These are phyloP conservation scores for Suillus sp. DNA, from an alignment of 768 basidiomycete genomes.

Conservation along the genomic window DNA sequence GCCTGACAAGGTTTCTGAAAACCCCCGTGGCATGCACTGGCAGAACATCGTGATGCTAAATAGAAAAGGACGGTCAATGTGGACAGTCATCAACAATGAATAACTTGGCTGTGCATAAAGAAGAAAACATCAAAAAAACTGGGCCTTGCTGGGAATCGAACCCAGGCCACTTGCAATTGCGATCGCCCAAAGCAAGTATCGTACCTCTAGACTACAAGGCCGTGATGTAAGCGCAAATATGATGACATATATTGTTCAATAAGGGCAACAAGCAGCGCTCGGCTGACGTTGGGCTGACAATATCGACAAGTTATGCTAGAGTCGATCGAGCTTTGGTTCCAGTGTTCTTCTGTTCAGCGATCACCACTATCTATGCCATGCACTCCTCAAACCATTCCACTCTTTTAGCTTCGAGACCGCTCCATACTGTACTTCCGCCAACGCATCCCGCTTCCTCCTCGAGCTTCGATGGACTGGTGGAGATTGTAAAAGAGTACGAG, in stretches of 20 bases:
- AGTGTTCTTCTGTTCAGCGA: not conserved
- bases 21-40: no score
- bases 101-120: no score
- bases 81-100: no score
- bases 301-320: not conserved
- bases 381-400: not conserved
- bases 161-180: constrained; percentile 41
- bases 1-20: no score
- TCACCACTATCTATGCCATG: not conserved
- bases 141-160: constrained; percentile 45
- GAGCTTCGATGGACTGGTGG: not conserved
- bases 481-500: constrained; percentile 1
- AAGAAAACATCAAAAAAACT: not conserved
- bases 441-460: not conserved
- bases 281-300: constrained; percentile 6
- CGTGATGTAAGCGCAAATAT: constrained; percentile 2
- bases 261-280: not conserved
- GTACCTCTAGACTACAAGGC: constrained; percentile 40
- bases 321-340: not conserved
- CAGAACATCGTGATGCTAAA: no score
- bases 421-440: not conserved
- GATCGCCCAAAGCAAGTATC: constrained; percentile 36
- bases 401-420: not conserved
- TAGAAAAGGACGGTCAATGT: no score
- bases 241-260: not conserved